Conservation (phyloP, 1,284 basidiomycete species). For the Chalciporus sp. region DNA sequence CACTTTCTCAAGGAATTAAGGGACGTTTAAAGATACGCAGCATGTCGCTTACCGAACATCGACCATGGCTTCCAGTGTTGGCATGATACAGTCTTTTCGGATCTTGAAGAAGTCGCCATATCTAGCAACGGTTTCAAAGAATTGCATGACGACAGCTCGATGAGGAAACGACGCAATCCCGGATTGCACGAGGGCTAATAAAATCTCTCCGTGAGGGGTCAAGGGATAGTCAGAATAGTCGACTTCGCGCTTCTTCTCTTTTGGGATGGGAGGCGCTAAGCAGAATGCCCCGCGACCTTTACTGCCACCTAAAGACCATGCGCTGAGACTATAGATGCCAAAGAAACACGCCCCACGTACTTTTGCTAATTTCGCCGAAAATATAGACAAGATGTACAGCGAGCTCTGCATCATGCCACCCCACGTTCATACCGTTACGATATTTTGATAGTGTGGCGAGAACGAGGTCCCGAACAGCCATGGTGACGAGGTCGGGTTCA, state of each 20-base stretch:
- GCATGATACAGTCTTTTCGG: constrained; percentile 83
- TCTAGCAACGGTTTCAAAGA: constrained; percentile 90
- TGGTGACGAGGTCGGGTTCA: constrained; percentile 80
- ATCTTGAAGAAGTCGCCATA: constrained; percentile 98
- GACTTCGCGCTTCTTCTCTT: constrained; percentile 65
- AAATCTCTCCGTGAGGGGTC: constrained; percentile 89
- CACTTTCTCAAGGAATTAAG: constrained; percentile 51
- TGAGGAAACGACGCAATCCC: constrained; percentile 86
- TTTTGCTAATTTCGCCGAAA: constrained; percentile 91
- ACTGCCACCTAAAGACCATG: constrained; percentile 51
- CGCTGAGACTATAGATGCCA: neutral
- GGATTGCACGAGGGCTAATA: constrained; percentile 83
- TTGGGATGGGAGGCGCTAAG: constrained; percentile 63
- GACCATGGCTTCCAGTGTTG: constrained; percentile 88
- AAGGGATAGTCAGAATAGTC: constrained; percentile 87
- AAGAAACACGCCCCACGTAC: constrained; percentile 39
- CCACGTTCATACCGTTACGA: constrained; percentile 55
- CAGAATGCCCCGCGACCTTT: constrained; percentile 81
- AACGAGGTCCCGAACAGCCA: constrained; percentile 71
- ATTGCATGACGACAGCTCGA: constrained; percentile 88
- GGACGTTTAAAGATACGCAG: neutral
- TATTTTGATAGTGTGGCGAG: constrained; percentile 74
- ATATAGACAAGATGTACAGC: constrained; percentile 91
- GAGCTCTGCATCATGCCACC: constrained; percentile 95
- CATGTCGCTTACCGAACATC: constrained; percentile 64